These are phyloP conservation scores for Herpetomonas samuelpessoai DNA, from an alignment of 208 protist species.

Conservation along the genomic window DNA sequence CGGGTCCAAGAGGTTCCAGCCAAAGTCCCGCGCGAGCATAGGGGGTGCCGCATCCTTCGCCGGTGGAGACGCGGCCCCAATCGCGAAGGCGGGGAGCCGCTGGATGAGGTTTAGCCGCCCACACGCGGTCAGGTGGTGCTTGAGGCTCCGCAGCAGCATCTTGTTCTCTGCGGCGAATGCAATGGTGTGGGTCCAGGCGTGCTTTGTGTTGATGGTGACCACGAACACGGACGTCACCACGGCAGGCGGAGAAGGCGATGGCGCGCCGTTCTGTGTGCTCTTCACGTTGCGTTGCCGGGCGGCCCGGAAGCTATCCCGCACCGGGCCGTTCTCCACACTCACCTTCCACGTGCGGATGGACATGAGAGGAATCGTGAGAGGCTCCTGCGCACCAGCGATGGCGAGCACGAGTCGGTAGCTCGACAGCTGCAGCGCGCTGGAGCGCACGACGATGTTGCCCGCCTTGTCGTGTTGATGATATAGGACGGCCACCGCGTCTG, in stretches of 20 bases:
- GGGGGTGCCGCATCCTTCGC: background rate
- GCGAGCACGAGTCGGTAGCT: conserved; percentile 20
- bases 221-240: conserved; percentile 22
- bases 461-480: background rate
- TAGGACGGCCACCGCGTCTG: background rate
- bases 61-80: background rate
- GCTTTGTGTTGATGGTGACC: conserved; percentile 39
- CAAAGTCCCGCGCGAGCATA: conserved; percentile 53
- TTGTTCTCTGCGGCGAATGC: conserved; percentile 22
- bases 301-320: conserved; percentile 13
- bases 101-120: conserved; percentile 19
- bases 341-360: conserved; percentile 50
- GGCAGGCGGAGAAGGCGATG: conserved; percentile 6
- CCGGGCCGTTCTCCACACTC: conserved; percentile 11
- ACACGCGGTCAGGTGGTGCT: conserved; percentile 17
- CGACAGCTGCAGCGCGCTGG: conserved; percentile 27
- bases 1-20: conserved; percentile 71
- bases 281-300: conserved; percentile 9
- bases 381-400: conserved; percentile 16
- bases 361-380: conserved; percentile 44
- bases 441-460: conserved; percentile 4
- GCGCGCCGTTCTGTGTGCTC: background rate
- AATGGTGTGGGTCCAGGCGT: conserved; percentile 35
- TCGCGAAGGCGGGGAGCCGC: conserved; percentile 47
- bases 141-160: conserved; percentile 23